These are phyloP conservation scores for Curvularia sp. DNA, from an alignment of 2,329 filamentous ascomycete genomes.

Conservation along the genomic window DNA sequence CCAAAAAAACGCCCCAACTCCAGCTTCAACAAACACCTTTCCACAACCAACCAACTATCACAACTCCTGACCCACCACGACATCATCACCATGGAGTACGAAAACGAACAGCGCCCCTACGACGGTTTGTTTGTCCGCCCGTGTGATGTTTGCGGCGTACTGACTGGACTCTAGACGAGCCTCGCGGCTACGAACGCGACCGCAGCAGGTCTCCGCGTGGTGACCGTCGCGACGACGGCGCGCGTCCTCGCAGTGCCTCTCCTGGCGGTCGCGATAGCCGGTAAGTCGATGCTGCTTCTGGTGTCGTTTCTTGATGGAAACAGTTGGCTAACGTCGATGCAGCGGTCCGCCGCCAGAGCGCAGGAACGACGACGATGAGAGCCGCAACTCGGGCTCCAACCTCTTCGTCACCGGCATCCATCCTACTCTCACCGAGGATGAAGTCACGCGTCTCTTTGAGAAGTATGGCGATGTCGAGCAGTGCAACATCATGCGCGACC, in stretches of 20 bases:
- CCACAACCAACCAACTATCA: conserved; percentile 29
- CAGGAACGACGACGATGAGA: conserved; percentile 76
- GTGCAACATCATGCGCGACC: conserved; percentile 99
- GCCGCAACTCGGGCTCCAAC: conserved; percentile 93
- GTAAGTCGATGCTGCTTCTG: conserved; percentile 30
- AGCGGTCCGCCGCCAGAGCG: conserved; percentile 58
- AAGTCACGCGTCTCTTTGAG: conserved; percentile 94
- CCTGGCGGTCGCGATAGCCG: conserved; percentile 63
- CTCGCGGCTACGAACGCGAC: conserved; percentile 69
- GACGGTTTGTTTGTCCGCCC: conserved; percentile 62
- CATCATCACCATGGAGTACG: conserved; percentile 68
- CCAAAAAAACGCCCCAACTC: conserved; percentile 39
- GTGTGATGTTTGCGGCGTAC: conserved; percentile 22
- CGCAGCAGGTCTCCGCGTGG: conserved; percentile 70
- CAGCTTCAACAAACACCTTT: conserved; percentile 33
- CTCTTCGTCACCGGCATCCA: conserved; percentile 99
- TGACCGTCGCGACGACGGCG: conserved; percentile 61
- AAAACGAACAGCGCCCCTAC: conserved; percentile 70
- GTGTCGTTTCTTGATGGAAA: conserved; percentile 5
- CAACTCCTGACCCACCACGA: conserved; percentile 34
- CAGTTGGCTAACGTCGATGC: conserved; percentile 33
- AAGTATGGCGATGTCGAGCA: conserved; percentile 99
- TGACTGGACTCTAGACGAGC: conserved; percentile 58
- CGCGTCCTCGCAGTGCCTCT: conserved; percentile 69
- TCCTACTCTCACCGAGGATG: conserved; percentile 85